Base-by-base conservation (phyloP, 192 early-diverging fungal genomes). In the Coemansia sp. region DNA sequence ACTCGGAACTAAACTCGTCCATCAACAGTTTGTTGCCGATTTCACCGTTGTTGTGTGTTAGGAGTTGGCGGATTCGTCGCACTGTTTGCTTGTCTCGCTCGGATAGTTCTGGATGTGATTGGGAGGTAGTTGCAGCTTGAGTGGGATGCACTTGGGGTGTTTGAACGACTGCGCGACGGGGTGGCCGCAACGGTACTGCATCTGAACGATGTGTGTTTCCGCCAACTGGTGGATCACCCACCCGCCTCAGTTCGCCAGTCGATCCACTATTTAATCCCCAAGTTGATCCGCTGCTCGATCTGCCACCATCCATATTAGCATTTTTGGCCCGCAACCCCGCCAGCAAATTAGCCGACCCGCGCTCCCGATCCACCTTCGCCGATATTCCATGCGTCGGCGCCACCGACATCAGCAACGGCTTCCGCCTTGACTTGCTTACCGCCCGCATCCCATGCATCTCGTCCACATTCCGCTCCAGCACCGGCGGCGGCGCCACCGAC, bases 401-500 rank as follows among this genome's bases (percentile, higher is more conserved):
- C 11, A 29, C 22, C 32, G 27, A 22, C 8, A n/a, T 25, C 21
- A 24, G 60, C 23, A 38, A 39, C n/a, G 56, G 55, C 32, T 50
- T 43, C 6, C 60, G 57, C 23, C 59, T 51, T n/a, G 76, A 45
- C 25, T 27, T 63, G n/a, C 72, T 65, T 23, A 79, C 59, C 2
- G 67, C 72, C 19, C 43, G 64, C 55, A 61, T 35, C 0, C 58
- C 61, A 24, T 39, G 45, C 12, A 59, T 27, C 15, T 22, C 57
- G 22, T 67, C 59, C 12, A 51, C 53, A 8, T 64, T 60, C 22
- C 45, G 45, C 47, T 66, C 61, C 41, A 71, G n/a, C 10, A 54
- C 70, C 4, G 77, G 77, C 53, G 77, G 77, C 21, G 77, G 77
- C 4, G 77, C 72, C 39, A 79, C 60, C 48, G 6, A 6, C 24